Base-by-base conservation (phyloP, 495 filamentous ascomycete genomes). In the Penicillium angulare region DNA sequence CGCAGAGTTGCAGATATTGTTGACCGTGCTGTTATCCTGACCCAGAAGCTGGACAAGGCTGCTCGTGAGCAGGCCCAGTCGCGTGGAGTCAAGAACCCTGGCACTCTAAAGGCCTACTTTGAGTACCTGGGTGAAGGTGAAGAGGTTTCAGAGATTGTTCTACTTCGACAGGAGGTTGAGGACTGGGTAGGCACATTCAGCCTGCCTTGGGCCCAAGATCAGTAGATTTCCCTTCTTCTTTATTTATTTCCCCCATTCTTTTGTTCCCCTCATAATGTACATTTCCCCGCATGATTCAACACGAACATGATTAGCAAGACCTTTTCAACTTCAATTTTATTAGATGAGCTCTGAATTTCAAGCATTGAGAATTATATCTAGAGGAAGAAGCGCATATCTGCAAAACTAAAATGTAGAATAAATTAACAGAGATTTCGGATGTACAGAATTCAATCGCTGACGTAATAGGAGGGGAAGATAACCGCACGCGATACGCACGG, bases 141-240 rank as follows among this genome's bases (percentile, higher is more conserved):
- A 61, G 83, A 86, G 50, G 79, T 90, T 33, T 73, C 84, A 8
- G 95, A 99, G 70, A 89, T 99, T 66, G 79, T 96, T 15, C 79
- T 89, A 66, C 70, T 99, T 52, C 80, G 87, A 47, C 84, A 86
- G 64, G 93, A 97, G 73, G 93, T 99, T 0, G 87, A 89, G 64
- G 89, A 92, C 60, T 99, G 95, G 95, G 89, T 96, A 9, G 87
- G 91, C 12, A 95, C 89, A 5, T 98, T 96, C 64, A 83, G 83
- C 35, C 68, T 97, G 57, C 93, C 92, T 10, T 97, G 93, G 93
- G 74, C 74, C 18, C 73, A 81, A 59, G 68, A 75, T 45, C 64
- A 74, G 55, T 74, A 69, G 57, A 55, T 18, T 41, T 38, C 26
- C 26, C 35, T 52, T 61, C 31, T 49, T 36, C 49, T 55, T 45